Percentiles rank a stretch among this genome's conserved stretches.
phyloP scores from a whole-genome alignment of 208 protist species.

The Leishmania gerbilli region DNA sequence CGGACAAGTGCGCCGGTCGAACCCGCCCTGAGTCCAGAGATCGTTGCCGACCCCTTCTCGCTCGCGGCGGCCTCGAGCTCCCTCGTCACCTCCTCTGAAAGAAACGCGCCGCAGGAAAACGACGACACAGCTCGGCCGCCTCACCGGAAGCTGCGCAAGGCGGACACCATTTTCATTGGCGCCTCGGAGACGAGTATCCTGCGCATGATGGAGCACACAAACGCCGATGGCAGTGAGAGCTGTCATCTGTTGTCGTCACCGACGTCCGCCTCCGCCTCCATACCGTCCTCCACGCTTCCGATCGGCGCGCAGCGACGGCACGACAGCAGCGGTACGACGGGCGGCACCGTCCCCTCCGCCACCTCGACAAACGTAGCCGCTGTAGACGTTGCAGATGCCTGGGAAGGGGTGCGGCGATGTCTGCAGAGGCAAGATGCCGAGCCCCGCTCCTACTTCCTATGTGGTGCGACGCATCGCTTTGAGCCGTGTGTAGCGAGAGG shows the following conservation, averaged over 20 bases:
- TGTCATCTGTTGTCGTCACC: not conserved
- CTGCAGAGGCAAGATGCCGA: conserved; percentile 25
- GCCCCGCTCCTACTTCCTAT: conserved; percentile 61
- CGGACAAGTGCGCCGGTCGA: not conserved
- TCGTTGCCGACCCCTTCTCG: conserved; percentile 20
- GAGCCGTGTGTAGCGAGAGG: conserved; percentile 46
- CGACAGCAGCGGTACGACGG: not conserved
- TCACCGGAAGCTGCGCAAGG: conserved; percentile 1
- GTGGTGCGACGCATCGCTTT: conserved; percentile 42
- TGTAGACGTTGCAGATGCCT: not conserved
- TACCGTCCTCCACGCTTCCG: conserved; percentile 11
- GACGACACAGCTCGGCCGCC: not conserved
- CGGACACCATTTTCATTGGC: conserved; percentile 16
- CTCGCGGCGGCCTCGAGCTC: conserved; percentile 20
- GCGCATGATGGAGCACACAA: conserved; percentile 23
- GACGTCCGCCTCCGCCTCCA: not conserved
- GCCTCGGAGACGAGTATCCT: conserved; percentile 30
- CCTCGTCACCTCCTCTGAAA: not conserved
- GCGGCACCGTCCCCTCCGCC: not conserved
- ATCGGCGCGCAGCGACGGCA: not conserved
- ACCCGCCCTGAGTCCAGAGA: conserved; percentile 7
- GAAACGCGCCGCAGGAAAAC: not conserved
- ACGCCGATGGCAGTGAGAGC: not conserved
- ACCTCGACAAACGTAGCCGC: not conserved
- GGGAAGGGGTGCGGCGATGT: conserved; percentile 18